These are phyloP conservation scores for Solanum corneliomulleri DNA, from an alignment of 257 asterid species.

Conservation along the genomic window DNA sequence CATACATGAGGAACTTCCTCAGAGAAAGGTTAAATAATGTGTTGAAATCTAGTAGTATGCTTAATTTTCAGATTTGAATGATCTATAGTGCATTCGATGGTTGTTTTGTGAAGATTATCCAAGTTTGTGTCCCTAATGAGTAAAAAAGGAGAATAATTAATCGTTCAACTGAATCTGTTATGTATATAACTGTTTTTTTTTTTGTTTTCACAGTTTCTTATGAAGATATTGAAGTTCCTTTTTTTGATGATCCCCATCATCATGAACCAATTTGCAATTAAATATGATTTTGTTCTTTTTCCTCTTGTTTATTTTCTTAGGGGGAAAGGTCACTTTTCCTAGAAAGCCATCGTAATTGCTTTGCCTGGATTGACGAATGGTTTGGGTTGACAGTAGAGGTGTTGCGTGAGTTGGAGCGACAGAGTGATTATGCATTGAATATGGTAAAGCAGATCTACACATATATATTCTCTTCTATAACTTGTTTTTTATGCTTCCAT, in stretches of 20 bases:
- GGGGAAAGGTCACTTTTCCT: slow-evolving; percentile 88
- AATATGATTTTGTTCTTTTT: neutral
- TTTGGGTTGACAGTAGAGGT: slow-evolving; percentile 48
- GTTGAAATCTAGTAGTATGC: neutral
- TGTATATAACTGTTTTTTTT: neutral
- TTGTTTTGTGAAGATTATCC: neutral
- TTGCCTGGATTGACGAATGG: slow-evolving; percentile 94
- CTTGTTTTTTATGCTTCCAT: neutral
- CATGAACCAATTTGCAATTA: neutral
- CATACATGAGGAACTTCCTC: neutral
- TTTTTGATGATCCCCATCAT: neutral
- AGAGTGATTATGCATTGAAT: slow-evolving; percentile 65
- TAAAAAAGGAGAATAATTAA: neutral
- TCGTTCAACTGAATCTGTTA: neutral
- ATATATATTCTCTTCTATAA: neutral
- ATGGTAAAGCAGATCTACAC: slow-evolving; percentile 24
- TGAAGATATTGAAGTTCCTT: neutral
- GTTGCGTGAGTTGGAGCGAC: slow-evolving; percentile 76
- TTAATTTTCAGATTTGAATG: neutral
- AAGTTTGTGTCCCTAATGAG: neutral
- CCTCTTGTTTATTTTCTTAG: slow-evolving; percentile 15
- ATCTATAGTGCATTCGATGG: neutral
- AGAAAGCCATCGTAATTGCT: slow-evolving; percentile 69
- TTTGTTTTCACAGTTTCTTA: neutral
- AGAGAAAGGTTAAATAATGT: neutral